phyloP scores from a whole-genome alignment of 2,329 filamentous ascomycete species.

The Xylaria multiplex region DNA sequence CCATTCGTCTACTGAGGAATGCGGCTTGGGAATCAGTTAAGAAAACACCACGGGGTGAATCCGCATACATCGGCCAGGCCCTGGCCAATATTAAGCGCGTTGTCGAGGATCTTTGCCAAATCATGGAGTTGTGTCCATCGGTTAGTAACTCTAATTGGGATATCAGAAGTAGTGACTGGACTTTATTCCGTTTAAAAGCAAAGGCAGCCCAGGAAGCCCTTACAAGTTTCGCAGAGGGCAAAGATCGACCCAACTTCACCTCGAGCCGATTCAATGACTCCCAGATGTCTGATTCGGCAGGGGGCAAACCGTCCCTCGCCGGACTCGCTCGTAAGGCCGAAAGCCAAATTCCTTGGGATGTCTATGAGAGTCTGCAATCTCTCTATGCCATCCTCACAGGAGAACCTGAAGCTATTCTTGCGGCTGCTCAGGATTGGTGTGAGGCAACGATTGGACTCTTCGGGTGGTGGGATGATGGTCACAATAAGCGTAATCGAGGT shows the following conservation, averaged over 20 bases:
- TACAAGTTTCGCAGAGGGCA: conserved; percentile 81
- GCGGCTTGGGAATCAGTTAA: conserved; percentile 83
- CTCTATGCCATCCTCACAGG: conserved; percentile 86
- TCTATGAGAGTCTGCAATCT: conserved; percentile 85
- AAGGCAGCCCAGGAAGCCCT: conserved; percentile 75
- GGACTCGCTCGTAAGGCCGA: conserved; percentile 80
- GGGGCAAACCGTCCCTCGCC: conserved; percentile 64
- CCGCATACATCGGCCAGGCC: conserved; percentile 77
- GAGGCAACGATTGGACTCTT: conserved; percentile 86
- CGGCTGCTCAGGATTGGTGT: conserved; percentile 87
- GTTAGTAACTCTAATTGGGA: conserved; percentile 78
- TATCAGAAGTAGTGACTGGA: conserved; percentile 83
- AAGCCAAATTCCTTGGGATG: conserved; percentile 86
- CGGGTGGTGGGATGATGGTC: conserved; percentile 91
- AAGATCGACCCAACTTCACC: conserved; percentile 57
- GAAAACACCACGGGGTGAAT: conserved; percentile 71
- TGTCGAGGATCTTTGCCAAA: conserved; percentile 71
- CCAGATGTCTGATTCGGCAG: conserved; percentile 50
- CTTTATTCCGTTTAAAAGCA: conserved; percentile 80
- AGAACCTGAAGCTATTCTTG: conserved; percentile 77
- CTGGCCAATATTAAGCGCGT: conserved; percentile 82
- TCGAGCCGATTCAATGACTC: conserved; percentile 49
- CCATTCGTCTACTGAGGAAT: conserved; percentile 73
- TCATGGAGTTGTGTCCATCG: conserved; percentile 79
- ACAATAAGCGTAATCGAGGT: conserved; percentile 52